Base-by-base conservation (phyloP, 2,329 filamentous ascomycete genomes). In the Juglanconis sp. region DNA sequence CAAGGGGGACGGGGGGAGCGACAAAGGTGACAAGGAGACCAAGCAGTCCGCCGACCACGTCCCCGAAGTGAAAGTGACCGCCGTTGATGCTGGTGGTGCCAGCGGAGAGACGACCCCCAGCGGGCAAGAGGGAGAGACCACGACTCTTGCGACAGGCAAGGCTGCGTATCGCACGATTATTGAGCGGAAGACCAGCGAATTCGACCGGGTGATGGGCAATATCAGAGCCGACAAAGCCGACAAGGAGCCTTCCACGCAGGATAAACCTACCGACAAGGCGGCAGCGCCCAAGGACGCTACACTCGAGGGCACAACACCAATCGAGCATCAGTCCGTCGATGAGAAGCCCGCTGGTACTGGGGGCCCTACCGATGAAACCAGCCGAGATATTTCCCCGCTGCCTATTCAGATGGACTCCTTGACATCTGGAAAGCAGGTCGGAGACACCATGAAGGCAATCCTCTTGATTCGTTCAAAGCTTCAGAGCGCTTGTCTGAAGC, bases 81-180 rank as follows among this genome's bases (percentile, higher is more conserved):
- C 6, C 8, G 7, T 48, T 17, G 40, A 46, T n/a, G 24, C 31
- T 5, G 42, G 13, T 35, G 34, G 3, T 13, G 6, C 34, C 5
- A 46, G 31, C 3, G 11, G 13, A 9, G 58, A 35, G 1, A 17
- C 49, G 1, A 32, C 24, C 4, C 2, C 44, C 0, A 36, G 7
- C 32, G 31, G 47, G 51, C 31, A 58, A 38, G 15, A 56, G 34
- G 24, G 51, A 35, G 17, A 35, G 10, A 51, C 51, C 24, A 56
- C 58, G 36, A 52, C 57, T 46, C 54, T 57, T 7, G 65, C 57
- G 13, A 60, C 64, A 30, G 64, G 62, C 6, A 50, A 66, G 30
- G 67, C 67, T 2, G 51, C 60, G 11, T 69, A 69, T 42, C 52
- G 52, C 4, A 69, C 64, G 9, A 68, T 69, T 47, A 64, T 69